phyloP scores from a whole-genome alignment of 2,329 filamentous ascomycete species.

The Didymellaceae sp. region DNA sequence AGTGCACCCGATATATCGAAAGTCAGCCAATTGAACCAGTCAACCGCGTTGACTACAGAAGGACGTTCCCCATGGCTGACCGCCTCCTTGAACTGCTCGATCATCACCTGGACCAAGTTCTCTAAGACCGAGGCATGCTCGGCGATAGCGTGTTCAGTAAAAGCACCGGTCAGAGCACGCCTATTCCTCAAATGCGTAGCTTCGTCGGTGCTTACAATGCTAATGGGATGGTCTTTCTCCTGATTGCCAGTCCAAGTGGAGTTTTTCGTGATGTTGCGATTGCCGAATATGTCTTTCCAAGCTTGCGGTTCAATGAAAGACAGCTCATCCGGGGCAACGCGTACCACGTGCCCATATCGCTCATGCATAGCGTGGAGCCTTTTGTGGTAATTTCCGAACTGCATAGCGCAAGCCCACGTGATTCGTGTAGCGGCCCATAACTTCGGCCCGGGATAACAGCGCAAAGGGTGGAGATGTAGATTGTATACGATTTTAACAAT shows the following conservation, averaged over 20 bases:
- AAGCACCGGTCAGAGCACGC: constrained; percentile 33
- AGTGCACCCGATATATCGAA: constrained; percentile 52
- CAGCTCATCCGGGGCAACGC: constrained; percentile 37
- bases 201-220: constrained; percentile 32
- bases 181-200: constrained; percentile 28
- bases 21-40: constrained; percentile 23
- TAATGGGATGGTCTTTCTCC: constrained; percentile 29
- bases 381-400: constrained; percentile 32
- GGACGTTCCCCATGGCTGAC: not conserved
- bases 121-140: constrained; percentile 34
- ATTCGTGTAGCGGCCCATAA: constrained; percentile 36
- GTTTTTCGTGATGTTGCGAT: constrained; percentile 27
- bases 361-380: constrained; percentile 29
- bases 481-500: constrained; percentile 27
- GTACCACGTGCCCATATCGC: constrained; percentile 34
- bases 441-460: constrained; percentile 33
- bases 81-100: constrained; percentile 19
- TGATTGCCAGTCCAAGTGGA: constrained; percentile 34
- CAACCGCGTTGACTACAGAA: not conserved
- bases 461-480: constrained; percentile 32
- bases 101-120: constrained; percentile 30
- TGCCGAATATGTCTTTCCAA: constrained; percentile 36
- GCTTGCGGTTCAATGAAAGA: constrained; percentile 30
- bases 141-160: constrained; percentile 33
- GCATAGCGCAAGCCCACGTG: constrained; percentile 33